phyloP scores from a whole-genome alignment of 1,284 basidiomycete genomes.

The Xerocomus nothofagi region DNA sequence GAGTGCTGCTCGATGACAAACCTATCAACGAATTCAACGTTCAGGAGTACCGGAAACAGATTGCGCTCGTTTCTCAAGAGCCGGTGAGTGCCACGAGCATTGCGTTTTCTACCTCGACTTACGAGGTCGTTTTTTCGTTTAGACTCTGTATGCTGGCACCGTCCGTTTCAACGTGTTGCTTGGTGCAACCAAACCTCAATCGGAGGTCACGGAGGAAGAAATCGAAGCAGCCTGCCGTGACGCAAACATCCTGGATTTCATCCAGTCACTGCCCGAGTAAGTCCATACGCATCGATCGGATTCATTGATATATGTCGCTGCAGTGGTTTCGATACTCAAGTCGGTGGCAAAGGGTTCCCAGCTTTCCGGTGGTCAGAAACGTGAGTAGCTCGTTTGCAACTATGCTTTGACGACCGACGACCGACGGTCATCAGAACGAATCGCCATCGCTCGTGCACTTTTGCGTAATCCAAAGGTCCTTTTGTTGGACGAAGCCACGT shows the following conservation, averaged over 20 bases:
- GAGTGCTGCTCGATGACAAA: slow-evolving; percentile 77
- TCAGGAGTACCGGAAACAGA: slow-evolving; percentile 78
- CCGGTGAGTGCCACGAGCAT: slow-evolving; percentile 43
- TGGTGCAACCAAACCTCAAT: slow-evolving; percentile 79
- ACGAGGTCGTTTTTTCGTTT: not conserved
- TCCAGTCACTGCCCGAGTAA: slow-evolving; percentile 81
- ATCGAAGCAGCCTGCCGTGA: slow-evolving; percentile 81
- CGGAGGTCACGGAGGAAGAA: slow-evolving; percentile 87
- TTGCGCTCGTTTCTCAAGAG: slow-evolving; percentile 92
- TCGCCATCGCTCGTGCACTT: slow-evolving; percentile 96
- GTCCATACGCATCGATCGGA: slow-evolving; percentile 23
- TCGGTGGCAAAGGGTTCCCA: slow-evolving; percentile 94
- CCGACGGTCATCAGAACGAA: slow-evolving; percentile 64
- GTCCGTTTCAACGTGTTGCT: slow-evolving; percentile 88
- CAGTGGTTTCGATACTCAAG: slow-evolving; percentile 74
- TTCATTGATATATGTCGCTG: slow-evolving; percentile 11
- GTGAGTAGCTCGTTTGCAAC: slow-evolving; percentile 43
- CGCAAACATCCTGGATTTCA: slow-evolving; percentile 92
- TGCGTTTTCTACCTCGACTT: not conserved
- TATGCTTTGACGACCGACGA: not conserved
- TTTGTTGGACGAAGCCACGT: slow-evolving; percentile 90
- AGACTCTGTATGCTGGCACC: slow-evolving; percentile 83
- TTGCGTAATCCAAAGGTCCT: slow-evolving; percentile 93
- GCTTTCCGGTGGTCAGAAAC: slow-evolving; percentile 92
- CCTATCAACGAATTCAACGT: slow-evolving; percentile 82